These are phyloP conservation scores for Ceratonia siliqua DNA, from an alignment of 306 rosid genomes.

Conservation along the genomic window DNA sequence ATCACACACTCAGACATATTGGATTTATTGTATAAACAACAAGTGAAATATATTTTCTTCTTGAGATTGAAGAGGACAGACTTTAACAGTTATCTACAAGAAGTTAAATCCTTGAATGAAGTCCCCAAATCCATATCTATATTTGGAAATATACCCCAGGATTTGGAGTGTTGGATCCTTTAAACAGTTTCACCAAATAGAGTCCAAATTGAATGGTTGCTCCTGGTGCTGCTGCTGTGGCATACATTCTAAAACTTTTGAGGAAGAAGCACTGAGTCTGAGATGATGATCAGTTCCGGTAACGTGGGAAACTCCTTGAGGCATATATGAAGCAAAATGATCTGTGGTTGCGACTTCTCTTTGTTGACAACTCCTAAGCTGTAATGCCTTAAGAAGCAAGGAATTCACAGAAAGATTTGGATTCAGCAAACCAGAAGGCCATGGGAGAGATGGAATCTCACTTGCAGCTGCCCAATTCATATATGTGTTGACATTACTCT, in stretches of 20 bases:
- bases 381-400: constrained; percentile 78
- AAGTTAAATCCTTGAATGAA: too few relatives aligned
- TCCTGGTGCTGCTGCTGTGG: constrained; percentile 58
- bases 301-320: constrained; percentile 47
- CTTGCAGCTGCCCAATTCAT: constrained; percentile 47
- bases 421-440: constrained; percentile 53
- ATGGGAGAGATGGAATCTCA: constrained; percentile 50
- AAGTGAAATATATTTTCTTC: too few relatives aligned
- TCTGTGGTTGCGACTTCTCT: constrained; percentile 35
- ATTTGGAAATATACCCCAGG: not conserved
- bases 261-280: constrained; percentile 66
- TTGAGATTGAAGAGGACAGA: not conserved
- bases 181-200: constrained; percentile 66
- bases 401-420: constrained; percentile 62
- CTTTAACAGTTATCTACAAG: not conserved
- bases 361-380: constrained; percentile 54
- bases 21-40: too few relatives aligned
- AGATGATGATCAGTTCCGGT: constrained; percentile 47
- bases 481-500: constrained; percentile 25
- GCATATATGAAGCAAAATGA: constrained; percentile 37
- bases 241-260: constrained; percentile 53
- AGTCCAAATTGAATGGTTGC: constrained; percentile 95
- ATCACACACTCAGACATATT: too few relatives aligned
- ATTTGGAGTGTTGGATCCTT: too few relatives aligned
- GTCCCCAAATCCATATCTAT: constrained; percentile 11